Conservation (phyloP, 805 yeast species). For the Ogataea degrootiae region DNA sequence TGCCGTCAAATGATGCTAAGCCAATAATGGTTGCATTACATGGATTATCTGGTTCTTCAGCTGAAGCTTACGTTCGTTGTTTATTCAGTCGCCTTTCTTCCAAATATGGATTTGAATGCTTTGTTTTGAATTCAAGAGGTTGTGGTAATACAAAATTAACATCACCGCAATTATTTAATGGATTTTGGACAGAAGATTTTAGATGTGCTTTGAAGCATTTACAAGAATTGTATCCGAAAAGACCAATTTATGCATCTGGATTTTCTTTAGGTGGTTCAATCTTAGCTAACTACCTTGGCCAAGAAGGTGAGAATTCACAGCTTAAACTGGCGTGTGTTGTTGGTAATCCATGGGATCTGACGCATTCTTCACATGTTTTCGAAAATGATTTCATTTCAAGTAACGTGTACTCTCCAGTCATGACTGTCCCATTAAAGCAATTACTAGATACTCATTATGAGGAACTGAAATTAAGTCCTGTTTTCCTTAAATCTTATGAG, state of each 20-base stretch:
- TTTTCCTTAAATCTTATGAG: slow-evolving; percentile 18
- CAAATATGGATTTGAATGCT: slow-evolving; percentile 49
- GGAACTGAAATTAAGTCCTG: slow-evolving; percentile 30
- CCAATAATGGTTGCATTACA: slow-evolving; percentile 68
- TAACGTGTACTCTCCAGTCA: slow-evolving; percentile 43
- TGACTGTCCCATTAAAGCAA: slow-evolving; percentile 43
- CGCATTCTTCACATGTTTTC: slow-evolving; percentile 42
- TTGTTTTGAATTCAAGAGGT: slow-evolving; percentile 71
- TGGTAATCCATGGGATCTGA: slow-evolving; percentile 73
- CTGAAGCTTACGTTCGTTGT: slow-evolving; percentile 69
- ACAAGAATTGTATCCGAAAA: slow-evolving; percentile 48
- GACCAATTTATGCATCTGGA: slow-evolving; percentile 68
- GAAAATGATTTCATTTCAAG: slow-evolving; percentile 39
- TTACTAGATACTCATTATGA: slow-evolving; percentile 40
- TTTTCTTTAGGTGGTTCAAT: slow-evolving; percentile 77
- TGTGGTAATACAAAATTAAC: slow-evolving; percentile 68
- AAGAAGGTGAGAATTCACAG: slow-evolving; percentile 44
- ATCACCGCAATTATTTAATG: slow-evolving; percentile 66
- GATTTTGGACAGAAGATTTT: slow-evolving; percentile 67
- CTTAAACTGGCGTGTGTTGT: slow-evolving; percentile 55
- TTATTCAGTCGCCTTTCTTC: slow-evolving; percentile 37
- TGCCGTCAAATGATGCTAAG: slow-evolving; percentile 28
- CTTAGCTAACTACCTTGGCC: slow-evolving; percentile 68
- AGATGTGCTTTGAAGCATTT: slow-evolving; percentile 50
- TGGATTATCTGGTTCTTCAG: slow-evolving; percentile 85